phyloP scores from a whole-genome alignment of 1,139 yeast species.

The Geotrichum siamense region DNA sequence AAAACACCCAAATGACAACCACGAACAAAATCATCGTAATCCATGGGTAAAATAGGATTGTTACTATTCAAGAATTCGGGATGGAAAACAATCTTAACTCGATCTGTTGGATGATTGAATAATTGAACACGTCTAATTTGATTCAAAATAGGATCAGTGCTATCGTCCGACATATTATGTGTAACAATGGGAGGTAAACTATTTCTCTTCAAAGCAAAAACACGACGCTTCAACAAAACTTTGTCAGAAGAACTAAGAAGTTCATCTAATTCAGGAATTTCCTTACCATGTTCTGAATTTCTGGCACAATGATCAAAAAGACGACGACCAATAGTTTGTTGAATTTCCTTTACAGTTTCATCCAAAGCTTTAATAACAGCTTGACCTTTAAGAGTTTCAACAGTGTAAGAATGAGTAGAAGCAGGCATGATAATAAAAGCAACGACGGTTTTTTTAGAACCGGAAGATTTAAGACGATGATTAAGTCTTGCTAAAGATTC shows the following conservation, averaged over 20 bases:
- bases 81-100: slow-evolving; percentile 94
- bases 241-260: slow-evolving; percentile 82
- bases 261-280: slow-evolving; percentile 65
- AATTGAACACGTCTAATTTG: slow-evolving; percentile 88
- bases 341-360: slow-evolving; percentile 82
- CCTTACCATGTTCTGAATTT: slow-evolving; percentile 54
- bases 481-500: slow-evolving; percentile 90
- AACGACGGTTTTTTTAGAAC: slow-evolving; percentile 86
- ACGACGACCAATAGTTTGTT: slow-evolving; percentile 78
- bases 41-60: slow-evolving; percentile 87
- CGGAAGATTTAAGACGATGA: slow-evolving; percentile 71
- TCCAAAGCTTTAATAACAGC: slow-evolving; percentile 92
- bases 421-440: slow-evolving; percentile 99
- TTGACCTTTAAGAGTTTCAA: slow-evolving; percentile 92
- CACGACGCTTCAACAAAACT: slow-evolving; percentile 84
- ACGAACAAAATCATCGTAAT: slow-evolving; percentile 94
- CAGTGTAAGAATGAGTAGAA: slow-evolving; percentile 85
- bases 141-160: slow-evolving; percentile 81
- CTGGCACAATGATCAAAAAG: slow-evolving; percentile 87
- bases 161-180: slow-evolving; percentile 94
- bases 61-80: slow-evolving; percentile 94
- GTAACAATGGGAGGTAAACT: slow-evolving; percentile 92
- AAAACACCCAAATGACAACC: slow-evolving; percentile 98
- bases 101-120: slow-evolving; percentile 81
- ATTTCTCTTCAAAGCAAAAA: slow-evolving; percentile 84